Base-by-base conservation (phyloP, 1,284 basidiomycete species). In the Moesziomyces globuligerus region DNA sequence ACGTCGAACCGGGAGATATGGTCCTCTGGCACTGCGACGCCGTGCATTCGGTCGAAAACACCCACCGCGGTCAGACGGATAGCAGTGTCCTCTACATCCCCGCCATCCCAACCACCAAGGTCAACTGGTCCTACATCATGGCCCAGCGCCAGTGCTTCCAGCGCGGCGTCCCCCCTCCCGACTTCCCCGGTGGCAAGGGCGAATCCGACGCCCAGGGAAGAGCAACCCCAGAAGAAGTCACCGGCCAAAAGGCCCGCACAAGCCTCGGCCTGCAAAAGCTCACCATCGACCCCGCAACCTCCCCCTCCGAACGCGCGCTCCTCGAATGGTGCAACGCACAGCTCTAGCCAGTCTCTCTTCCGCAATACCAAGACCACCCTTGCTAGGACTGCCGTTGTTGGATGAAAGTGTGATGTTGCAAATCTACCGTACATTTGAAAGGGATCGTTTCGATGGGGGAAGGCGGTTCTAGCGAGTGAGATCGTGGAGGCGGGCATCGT, bases 21-120 rank as follows among this genome's bases (percentile, higher is more conserved):
- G 89, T 90, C 0, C 90, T 89, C 73, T 92, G 91, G 91, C 92
- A 93, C 80, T 90, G 89, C 74, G 90, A 86, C 89, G 84, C 86
- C 24, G 86, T 91, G 9, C 91, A 92, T 78, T 86, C 89, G 0
- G 90, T 92, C 28, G 91, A 92, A 78, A 62, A 77, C 5, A 80
- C 85, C 23, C 90, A 92, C 77, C 76, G 72, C 8, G 91, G 91
- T 0, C 70, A 76, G 11, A 84, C 83, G 4, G 89, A 91, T 72
- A 90, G 90, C 0, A 89, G 88, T 1, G 90, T 92, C 23, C 77
- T 93, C 56, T 93, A 92, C 79, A 92, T 92, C 56, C 91, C 90
- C 0, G 88, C 90, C 3, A 88, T 88, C 0, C 91, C 91, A 0
- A 83, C 91, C 13, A 91, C 90, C 0, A 47, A 85, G 26, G 81